A percentile compares a stretch with the other conserved stretches of the same genome.
Evolutionary conservation across 2,329 filamentous ascomycete species (phyloP).

Genomic region (Verticillium albo-atrum): DNA sequence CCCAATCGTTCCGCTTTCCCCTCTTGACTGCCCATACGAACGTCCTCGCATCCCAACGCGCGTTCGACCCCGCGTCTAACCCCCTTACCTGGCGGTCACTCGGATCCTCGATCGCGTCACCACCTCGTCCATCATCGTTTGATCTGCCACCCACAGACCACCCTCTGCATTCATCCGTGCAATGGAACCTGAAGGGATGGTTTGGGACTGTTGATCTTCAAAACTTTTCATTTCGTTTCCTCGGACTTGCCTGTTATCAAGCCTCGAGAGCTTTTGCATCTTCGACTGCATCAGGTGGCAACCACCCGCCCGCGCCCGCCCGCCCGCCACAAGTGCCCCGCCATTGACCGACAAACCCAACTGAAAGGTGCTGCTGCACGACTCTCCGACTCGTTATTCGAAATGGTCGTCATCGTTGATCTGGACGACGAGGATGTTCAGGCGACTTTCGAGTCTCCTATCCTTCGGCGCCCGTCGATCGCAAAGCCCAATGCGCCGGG

Average conservation of each 20-base stretch:
- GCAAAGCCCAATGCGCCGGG: background rate
- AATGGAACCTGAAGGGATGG: background rate
- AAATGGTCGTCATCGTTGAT: constrained; percentile 17
- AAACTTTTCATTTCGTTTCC: background rate
- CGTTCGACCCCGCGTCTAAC: background rate
- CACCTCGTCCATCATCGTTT: background rate
- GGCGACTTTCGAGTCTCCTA: constrained; percentile 1
- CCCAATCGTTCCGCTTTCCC: background rate
- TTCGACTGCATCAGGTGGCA: background rate
- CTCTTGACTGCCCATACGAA: background rate
- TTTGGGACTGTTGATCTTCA: background rate
- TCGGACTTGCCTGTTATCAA: background rate
- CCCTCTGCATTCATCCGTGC: background rate
- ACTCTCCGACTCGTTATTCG: background rate
- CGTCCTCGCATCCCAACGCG: background rate
- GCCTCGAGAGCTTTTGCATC: background rate
- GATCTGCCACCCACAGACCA: background rate
- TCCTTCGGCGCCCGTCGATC: background rate
- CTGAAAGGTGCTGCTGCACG: background rate
- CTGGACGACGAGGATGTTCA: constrained; percentile 14
- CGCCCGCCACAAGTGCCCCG: background rate
- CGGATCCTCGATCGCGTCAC: background rate
- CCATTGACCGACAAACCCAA: background rate
- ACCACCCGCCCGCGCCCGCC: background rate
- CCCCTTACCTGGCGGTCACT: background rate